A percentile compares a stretch with the other conserved stretches of the same genome.
phyloP scores from a whole-genome alignment of 768 basidiomycete genomes.

The Boletus tomentosulus region DNA sequence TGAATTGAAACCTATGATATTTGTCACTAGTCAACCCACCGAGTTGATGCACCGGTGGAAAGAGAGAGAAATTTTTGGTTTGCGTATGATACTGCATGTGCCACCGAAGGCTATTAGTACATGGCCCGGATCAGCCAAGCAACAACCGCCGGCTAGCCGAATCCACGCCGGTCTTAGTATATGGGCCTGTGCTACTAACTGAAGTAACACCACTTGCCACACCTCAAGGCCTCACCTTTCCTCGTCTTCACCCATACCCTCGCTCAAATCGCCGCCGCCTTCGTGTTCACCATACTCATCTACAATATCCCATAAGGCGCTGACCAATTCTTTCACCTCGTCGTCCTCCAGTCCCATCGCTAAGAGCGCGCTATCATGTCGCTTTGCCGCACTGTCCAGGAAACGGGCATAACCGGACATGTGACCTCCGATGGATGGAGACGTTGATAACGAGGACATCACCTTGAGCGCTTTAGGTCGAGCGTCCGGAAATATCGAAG shows the following conservation, averaged over 20 bases:
- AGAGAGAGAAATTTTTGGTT: too few species aligned
- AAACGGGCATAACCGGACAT: conserved; percentile 52
- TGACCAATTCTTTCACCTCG: conserved; percentile 52
- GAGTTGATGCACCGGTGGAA: too few species aligned
- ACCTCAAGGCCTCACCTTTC: not conserved
- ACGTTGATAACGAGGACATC: conserved; percentile 46
- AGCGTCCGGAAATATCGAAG: conserved; percentile 36
- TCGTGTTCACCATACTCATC: conserved; percentile 38
- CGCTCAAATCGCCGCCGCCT: conserved; percentile 19
- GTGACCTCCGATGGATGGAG: conserved; percentile 36
- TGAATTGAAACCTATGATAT: too few species aligned
- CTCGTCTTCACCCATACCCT: conserved; percentile 21
- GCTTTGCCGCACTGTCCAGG: conserved; percentile 41
- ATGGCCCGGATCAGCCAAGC: too few species aligned
- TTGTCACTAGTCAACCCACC: too few species aligned
- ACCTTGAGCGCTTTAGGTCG: conserved; percentile 18
- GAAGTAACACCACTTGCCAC: too few species aligned
- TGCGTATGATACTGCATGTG: too few species aligned
- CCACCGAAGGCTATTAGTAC: too few species aligned
- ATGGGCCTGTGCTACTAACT: too few species aligned
- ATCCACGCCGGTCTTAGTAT: too few species aligned
- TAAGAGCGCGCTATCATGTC: conserved; percentile 32
- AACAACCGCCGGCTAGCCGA: not conserved
- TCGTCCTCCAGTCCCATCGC: conserved; percentile 47
- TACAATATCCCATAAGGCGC: conserved; percentile 57